A percentile compares a stretch with the other conserved stretches of the same genome.
These are phyloP conservation scores for Endocalyx cinctus DNA, from an alignment of 2,329 filamentous ascomycete genomes.

Conservation along the genomic window DNA sequence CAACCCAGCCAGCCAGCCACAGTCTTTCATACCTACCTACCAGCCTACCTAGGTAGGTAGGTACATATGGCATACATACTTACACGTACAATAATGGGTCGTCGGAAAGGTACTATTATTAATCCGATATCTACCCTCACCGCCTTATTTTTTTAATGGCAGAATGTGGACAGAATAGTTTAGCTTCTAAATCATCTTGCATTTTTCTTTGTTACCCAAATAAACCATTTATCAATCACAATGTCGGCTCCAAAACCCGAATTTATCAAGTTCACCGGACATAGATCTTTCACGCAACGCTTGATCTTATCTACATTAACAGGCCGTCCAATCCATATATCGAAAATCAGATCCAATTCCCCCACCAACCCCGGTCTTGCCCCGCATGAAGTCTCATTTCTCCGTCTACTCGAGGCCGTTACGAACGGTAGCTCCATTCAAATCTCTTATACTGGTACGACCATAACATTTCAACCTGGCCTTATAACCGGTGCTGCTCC, in stretches of 20 bases:
- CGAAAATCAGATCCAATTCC: conserved; percentile 84
- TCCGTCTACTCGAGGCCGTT: conserved; percentile 87
- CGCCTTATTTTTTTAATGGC: conserved; percentile 22
- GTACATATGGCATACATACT: too few species aligned
- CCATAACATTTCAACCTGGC: conserved; percentile 85
- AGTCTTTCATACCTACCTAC: too few species aligned
- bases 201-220: too few species aligned
- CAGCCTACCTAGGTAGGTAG: background rate
- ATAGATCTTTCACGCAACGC: conserved; percentile 76
- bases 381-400: conserved; percentile 89
- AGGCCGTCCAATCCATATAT: conserved; percentile 83
- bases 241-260: conserved; percentile 37
- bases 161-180: too few species aligned
- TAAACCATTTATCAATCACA: too few species aligned
- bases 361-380: conserved; percentile 84
- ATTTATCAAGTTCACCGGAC: conserved; percentile 74
- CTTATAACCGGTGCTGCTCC: conserved; percentile 82
- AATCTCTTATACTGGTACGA: conserved; percentile 94
- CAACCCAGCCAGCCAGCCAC: too few species aligned
- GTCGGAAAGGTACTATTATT: too few species aligned
- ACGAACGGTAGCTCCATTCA: conserved; percentile 95
- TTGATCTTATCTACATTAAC: conserved; percentile 88
- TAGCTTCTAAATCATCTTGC: too few species aligned
- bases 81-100: too few species aligned
- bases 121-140: conserved; percentile 17